Percentiles rank a stretch among this genome's conserved stretches.
phyloP scores from a whole-genome alignment of 805 yeast species.

The Candida suzukii region DNA sequence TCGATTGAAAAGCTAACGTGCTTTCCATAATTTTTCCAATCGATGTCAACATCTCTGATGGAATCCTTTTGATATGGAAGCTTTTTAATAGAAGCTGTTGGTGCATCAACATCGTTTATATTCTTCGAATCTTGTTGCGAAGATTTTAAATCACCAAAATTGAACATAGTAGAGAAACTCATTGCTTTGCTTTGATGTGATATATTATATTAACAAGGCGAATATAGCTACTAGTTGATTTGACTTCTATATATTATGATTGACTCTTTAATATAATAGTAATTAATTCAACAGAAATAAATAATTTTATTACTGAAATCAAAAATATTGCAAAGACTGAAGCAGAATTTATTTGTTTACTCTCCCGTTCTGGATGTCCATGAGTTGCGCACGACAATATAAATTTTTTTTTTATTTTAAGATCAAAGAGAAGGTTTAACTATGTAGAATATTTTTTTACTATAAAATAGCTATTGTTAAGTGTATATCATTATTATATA shows the following conservation, averaged over 20 bases:
- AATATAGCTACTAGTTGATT: too few relatives aligned
- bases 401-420: too few relatives aligned
- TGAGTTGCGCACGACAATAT: neutral
- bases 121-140: neutral
- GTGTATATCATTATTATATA: too few relatives aligned
- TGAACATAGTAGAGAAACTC: neutral
- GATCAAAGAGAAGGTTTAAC: neutral
- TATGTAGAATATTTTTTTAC: too few relatives aligned
- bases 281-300: too few relatives aligned
- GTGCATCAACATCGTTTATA: too few relatives aligned
- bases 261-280: too few relatives aligned
- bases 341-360: too few relatives aligned
- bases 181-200: neutral
- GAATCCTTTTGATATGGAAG: conserved; percentile 30
- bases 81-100: conserved; percentile 13
- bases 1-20: conserved; percentile 40
- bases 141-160: neutral
- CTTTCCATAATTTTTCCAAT: conserved; percentile 29
- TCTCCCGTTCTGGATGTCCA: too few relatives aligned
- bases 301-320: too few relatives aligned
- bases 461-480: neutral
- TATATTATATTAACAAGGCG: neutral
- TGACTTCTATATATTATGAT: too few relatives aligned
- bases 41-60: conserved; percentile 17
- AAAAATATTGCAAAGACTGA: too few relatives aligned